Percentiles rank a stretch among this genome's conserved stretches.
These are phyloP conservation scores for Fennellomyces sp. DNA, from an alignment of 371 early-diverging fungal species.

Conservation along the genomic window DNA sequence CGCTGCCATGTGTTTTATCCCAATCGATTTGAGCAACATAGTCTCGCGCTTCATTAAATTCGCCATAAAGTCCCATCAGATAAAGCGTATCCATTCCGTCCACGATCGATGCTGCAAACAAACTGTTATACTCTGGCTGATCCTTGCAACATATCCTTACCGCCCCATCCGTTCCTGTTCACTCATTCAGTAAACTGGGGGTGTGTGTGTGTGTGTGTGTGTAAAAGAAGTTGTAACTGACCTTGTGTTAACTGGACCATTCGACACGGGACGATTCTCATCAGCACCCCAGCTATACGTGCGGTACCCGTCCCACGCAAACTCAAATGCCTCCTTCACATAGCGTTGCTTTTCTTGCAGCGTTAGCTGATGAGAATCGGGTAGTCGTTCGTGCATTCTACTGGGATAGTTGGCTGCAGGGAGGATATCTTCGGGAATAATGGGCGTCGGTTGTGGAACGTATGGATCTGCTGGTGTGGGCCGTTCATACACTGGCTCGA, in stretches of 20 bases:
- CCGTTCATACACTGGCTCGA: no score
- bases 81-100: constrained; percentile 84
- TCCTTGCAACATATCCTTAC: constrained; percentile 9
- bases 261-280: constrained; percentile 55
- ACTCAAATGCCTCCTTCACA: constrained; percentile 54
- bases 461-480: neutral
- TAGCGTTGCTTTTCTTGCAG: constrained; percentile 39
- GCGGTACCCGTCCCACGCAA: constrained; percentile 82
- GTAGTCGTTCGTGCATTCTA: constrained; percentile 15
- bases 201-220: neutral
- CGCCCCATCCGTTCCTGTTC: constrained; percentile 29
- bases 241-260: constrained; percentile 54
- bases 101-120: constrained; percentile 63
- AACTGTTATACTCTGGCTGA: constrained; percentile 11
- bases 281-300: constrained; percentile 63
- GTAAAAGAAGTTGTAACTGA: constrained; percentile 9
- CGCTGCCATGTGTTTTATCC: constrained; percentile 16
- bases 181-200: neutral
- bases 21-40: constrained; percentile 59
- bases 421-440: neutral
- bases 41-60: constrained; percentile 68
- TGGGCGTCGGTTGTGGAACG: neutral
- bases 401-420: constrained; percentile 4
- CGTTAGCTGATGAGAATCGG: constrained; percentile 23
- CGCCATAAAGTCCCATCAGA: constrained; percentile 75